Conservation (phyloP, 1,139 yeast species). For the Keqinozyma sinolaborantium region DNA sequence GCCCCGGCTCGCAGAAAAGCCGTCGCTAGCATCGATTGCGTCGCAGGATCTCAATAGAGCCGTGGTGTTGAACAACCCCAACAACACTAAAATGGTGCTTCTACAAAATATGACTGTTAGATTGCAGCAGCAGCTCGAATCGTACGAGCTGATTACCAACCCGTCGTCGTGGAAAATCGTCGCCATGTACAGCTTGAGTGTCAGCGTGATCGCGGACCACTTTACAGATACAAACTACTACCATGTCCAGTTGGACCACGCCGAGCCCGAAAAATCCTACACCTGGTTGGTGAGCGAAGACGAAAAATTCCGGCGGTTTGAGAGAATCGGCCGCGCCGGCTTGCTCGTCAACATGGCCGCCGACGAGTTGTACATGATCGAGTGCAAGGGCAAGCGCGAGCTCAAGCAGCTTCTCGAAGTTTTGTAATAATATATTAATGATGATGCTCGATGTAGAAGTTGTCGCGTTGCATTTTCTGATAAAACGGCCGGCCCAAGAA, state of each 20-base stretch:
- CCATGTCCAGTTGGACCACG: constrained; percentile 23
- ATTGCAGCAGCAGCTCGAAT: constrained; percentile 35
- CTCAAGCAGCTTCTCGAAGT: constrained; percentile 31
- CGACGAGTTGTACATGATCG: constrained; percentile 41
- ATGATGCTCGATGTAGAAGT: too few relatives aligned
- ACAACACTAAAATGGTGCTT: constrained; percentile 15
- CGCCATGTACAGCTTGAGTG: constrained; percentile 34
- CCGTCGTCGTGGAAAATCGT: constrained; percentile 45
- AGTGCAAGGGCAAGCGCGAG: constrained; percentile 45
- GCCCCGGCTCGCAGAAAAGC: background rate
- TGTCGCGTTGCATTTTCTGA: too few relatives aligned
- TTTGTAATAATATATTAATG: too few relatives aligned
- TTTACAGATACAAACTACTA: constrained; percentile 24
- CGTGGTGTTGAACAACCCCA: constrained; percentile 21
- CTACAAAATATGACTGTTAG: constrained; percentile 33
- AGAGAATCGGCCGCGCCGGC: constrained; percentile 45
- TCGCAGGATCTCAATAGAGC: constrained; percentile 18
- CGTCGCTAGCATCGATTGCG: constrained; percentile 12
- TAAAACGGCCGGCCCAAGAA: too few relatives aligned
- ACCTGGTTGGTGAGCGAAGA: constrained; percentile 36
- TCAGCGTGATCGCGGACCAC: constrained; percentile 25
- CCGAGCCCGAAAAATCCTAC: constrained; percentile 13
- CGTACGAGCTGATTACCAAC: constrained; percentile 24
- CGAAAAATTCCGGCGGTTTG: constrained; percentile 26
- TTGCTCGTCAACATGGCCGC: constrained; percentile 32